These are phyloP conservation scores for Ceratobasidium sp. DNA, from an alignment of 1,284 basidiomycete genomes.

Conservation along the genomic window DNA sequence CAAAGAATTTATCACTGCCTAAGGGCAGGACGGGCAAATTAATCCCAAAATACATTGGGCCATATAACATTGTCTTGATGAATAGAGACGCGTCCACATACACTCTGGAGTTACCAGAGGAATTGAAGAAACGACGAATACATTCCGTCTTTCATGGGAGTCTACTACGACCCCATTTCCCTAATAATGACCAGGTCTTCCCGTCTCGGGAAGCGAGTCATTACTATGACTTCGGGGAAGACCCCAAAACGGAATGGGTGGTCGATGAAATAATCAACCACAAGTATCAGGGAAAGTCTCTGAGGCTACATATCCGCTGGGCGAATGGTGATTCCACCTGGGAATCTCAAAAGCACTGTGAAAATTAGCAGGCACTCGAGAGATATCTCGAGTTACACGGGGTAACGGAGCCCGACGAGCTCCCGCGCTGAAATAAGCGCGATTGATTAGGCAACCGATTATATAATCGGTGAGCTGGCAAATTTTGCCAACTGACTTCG, in stretches of 20 bases:
- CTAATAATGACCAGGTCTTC: constrained; percentile 43
- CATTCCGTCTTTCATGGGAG: constrained; percentile 47
- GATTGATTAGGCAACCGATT: background rate
- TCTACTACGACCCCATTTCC: constrained; percentile 31
- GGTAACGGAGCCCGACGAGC: background rate
- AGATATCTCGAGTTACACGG: constrained; percentile 12
- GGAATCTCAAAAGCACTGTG: background rate
- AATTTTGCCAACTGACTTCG: constrained; percentile 13
- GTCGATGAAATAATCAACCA: constrained; percentile 29
- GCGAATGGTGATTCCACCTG: constrained; percentile 20
- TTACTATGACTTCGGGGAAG: background rate
- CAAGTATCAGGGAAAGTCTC: background rate
- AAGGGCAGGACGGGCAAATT: constrained; percentile 20
- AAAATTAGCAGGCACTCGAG: background rate
- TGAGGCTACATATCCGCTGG: constrained; percentile 13
- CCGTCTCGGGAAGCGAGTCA: background rate
- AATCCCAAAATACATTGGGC: constrained; percentile 45
- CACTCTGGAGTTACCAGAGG: constrained; percentile 38
- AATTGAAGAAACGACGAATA: no score
- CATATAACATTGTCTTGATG: background rate
- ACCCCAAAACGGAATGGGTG: constrained; percentile 37
- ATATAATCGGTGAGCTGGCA: constrained; percentile 8
- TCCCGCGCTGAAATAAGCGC: background rate
- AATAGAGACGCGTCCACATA: constrained; percentile 17
- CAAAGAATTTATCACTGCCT: constrained; percentile 7